phyloP scores from a whole-genome alignment of 2,329 filamentous ascomycete species.

The Nemania serpens region DNA sequence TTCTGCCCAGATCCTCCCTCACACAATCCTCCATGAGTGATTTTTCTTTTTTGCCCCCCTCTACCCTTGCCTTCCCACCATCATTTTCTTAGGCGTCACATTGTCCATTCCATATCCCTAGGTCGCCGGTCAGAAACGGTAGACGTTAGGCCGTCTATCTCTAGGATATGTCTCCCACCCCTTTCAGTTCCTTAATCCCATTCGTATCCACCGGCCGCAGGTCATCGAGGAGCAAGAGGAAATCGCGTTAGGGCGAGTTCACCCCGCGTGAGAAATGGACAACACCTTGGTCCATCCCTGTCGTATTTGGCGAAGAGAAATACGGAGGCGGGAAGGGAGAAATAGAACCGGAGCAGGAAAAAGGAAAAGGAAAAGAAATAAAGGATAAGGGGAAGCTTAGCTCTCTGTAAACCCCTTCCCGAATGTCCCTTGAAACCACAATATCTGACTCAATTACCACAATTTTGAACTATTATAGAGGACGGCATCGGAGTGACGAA shows the following conservation, averaged over 20 bases:
- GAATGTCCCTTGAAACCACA: constrained; percentile 16
- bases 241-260: background rate
- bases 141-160: constrained; percentile 9
- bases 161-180: constrained; percentile 5
- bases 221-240: background rate
- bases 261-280: background rate
- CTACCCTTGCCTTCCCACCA: constrained; percentile 9
- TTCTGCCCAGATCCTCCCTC: constrained; percentile 13
- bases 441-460: constrained; percentile 9
- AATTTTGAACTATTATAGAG: constrained; percentile 8
- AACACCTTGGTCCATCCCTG: background rate
- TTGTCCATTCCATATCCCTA: constrained; percentile 1
- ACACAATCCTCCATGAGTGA: constrained; percentile 14
- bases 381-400: constrained; percentile 12
- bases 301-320: background rate
- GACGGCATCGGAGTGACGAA: background rate
- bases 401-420: constrained; percentile 27
- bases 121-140: constrained; percentile 13
- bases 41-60: constrained; percentile 23
- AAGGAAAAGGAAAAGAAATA: background rate
- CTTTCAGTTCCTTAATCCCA: background rate
- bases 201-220: constrained; percentile 2
- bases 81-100: constrained; percentile 6
- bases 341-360: background rate
- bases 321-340: too few species aligned